Evolutionary conservation across 2,329 filamentous ascomycete genomes (phyloP).

Genomic region (Sporothrix inflata): DNA sequence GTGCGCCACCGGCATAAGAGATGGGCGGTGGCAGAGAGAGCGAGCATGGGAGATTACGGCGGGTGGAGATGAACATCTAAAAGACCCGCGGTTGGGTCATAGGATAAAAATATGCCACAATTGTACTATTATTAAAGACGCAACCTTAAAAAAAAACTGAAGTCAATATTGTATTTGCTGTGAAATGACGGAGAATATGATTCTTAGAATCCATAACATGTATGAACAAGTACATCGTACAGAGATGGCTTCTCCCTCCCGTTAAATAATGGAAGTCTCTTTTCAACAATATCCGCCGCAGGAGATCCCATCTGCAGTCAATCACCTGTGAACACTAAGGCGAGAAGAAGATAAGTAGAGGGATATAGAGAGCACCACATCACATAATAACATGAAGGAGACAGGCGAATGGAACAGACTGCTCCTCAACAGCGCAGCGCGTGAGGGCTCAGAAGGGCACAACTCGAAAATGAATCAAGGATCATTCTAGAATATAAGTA

Average conservation of each 20-base stretch:
- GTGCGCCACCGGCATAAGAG: constrained; percentile 22
- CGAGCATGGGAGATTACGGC: neutral
- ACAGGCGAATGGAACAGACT: too few relatives aligned
- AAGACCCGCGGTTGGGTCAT: neutral
- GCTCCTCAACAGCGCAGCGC: neutral
- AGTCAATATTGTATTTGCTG: neutral
- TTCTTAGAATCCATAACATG: too few relatives aligned
- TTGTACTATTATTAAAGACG: constrained; percentile 18
- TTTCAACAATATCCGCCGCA: too few relatives aligned
- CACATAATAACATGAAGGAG: too few relatives aligned
- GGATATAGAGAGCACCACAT: too few relatives aligned
- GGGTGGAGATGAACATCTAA: neutral
- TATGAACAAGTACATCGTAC: too few relatives aligned
- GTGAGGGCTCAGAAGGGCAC: neutral
- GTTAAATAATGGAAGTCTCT: too few relatives aligned
- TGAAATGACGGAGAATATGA: too few relatives aligned
- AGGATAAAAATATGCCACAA: neutral
- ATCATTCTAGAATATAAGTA: neutral
- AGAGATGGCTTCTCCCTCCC: too few relatives aligned
- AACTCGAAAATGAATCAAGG: neutral
- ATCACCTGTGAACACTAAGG: too few relatives aligned
- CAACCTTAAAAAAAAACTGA: neutral
- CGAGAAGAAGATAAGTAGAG: too few relatives aligned
- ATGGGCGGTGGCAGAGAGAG: neutral
- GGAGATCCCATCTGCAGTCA: too few relatives aligned